Base-by-base conservation (phyloP, 768 basidiomycete species). In the Crepidotus variabilis region DNA sequence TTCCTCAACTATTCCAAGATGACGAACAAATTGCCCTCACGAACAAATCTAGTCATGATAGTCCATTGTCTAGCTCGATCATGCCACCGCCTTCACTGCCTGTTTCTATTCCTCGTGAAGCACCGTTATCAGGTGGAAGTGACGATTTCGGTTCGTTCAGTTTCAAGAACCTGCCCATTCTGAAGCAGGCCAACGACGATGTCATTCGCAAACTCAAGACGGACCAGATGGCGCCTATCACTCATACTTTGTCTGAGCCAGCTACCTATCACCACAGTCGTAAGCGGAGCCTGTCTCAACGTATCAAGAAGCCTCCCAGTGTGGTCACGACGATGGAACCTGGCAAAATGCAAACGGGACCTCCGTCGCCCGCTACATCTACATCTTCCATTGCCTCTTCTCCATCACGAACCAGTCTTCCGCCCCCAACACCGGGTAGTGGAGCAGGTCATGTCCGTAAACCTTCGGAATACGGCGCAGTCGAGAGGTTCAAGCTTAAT, bases 151-250 rank as follows among this genome's bases (percentile, higher is more conserved):
- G 97, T 20, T 87, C 93, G 0, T 99, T 99, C 77, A 94, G 89
- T 72, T 99, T 94, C 82, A 98, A 98, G 79, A 99, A 99, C 67
- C 71, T 98, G 43, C 93, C 93, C 0, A 84, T 97, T 6, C 75
- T 98, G 71, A 99, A 98, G 74, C 94, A 98, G 72, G 94, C 93
- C 16, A 99, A 99, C 69, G 97, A 99, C 72, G 95, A 98, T 67
- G 87, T 98, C 62, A 97, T 99, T 63, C 86, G 92, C 58, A 97
- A 98, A 72, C 79, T 98, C 66, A 89, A 92, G 72, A 91, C 90
- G 1, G 96, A 98, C 61, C 92, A 93, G 65, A 82, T 94, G 73
- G 74, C 82, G 0, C 91, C 92, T 11, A 78, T 94, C 43, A 73
- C 83, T 0, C 90, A 93, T 60, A 77, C 90, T 6, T 74, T 92